Evolutionary conservation across 176 grass and related monocot genomes (phyloP).

Genomic region (Metroxylon sagu): DNA sequence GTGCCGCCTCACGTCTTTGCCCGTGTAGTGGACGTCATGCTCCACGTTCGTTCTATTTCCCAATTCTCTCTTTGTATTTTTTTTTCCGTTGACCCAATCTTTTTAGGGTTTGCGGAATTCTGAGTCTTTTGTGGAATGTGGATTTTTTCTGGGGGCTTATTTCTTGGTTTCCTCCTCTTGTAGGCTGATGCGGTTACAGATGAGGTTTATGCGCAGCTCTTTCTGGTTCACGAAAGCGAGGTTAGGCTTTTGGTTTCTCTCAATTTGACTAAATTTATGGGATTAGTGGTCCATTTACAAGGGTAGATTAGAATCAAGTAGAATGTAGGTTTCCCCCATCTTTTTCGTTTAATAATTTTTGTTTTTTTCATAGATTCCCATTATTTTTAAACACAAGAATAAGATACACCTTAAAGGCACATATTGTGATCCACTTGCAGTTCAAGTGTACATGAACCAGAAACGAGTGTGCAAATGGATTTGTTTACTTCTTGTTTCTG

Average conservation of each 20-base stretch:
- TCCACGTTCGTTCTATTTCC: constrained; percentile 43
- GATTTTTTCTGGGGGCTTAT: neutral
- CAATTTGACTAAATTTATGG: neutral
- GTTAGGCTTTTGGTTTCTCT: constrained; percentile 16
- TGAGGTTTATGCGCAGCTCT: constrained; percentile 81
- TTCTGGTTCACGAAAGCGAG: constrained; percentile 47
- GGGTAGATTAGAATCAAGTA: too few relatives aligned
- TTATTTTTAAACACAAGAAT: too few relatives aligned
- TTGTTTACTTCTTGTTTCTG: too few relatives aligned
- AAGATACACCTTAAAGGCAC: too few relatives aligned
- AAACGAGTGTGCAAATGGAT: too few relatives aligned
- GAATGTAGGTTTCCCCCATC: too few relatives aligned
- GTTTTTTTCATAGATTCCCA: too few relatives aligned
- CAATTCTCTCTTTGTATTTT: neutral
- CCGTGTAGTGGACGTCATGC: constrained; percentile 58
- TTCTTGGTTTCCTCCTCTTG: neutral
- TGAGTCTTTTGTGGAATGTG: too few relatives aligned
- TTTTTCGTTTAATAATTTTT: too few relatives aligned
- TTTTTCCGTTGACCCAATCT: neutral
- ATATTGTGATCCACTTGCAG: too few relatives aligned
- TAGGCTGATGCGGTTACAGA: constrained; percentile 71
- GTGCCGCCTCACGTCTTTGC: constrained; percentile 66
- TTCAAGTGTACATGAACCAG: too few relatives aligned
- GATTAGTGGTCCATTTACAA: too few relatives aligned
- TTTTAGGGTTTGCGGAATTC: neutral